Base-by-base conservation (phyloP, 2,329 filamentous ascomycete genomes). In the Allantophomopsis cytisporea region DNA sequence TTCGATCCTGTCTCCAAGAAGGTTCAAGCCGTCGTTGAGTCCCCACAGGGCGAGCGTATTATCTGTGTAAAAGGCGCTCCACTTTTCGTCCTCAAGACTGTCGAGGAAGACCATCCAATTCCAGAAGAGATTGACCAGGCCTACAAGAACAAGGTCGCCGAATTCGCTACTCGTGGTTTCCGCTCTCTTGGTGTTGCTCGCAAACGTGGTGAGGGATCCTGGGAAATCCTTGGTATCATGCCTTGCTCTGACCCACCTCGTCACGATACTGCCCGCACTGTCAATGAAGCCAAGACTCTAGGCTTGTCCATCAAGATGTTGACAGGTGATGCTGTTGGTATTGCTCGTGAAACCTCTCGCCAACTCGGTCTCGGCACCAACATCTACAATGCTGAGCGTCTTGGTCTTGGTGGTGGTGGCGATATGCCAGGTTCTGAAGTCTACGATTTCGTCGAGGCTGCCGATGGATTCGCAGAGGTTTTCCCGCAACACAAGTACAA, bases 401-500 rank as follows among this genome's bases (percentile, higher is more conserved):
- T 94, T 42, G 86, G 86, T 71, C 80, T 94, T 42, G 84, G 84
- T 60, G 85, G 85, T 41, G 85, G 84, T 53, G 85, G 85, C 68
- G 83, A 89, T 59, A 91, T 94, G 85, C 82, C 86, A 55, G 86
- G 86, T 54, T 93, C 86, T 47, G 84, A 93, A 65, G 83, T 94
- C 41, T 93, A 91, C 65, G 86, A 94, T 67, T 94, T 94, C 67
- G 86, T 94, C 42, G 86, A 94, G 70, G 85, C 83, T 68, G 87
- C 86, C 45, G 86, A 94, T 72, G 87, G 86, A 66, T 94, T 94
- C 63, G 86, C 87, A 49, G 86, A 94, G 60, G 86, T 94, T 42
- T 93, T 91, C 71, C 86, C 86, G 52, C 83, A 94, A 66, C 86
- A 94, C 74, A 94, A 94, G 71, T 93, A 88, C 68, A 84, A 86